These are phyloP conservation scores for Eudorina sp. DNA, from an alignment of 139 green algal species.

Conservation along the genomic window DNA sequence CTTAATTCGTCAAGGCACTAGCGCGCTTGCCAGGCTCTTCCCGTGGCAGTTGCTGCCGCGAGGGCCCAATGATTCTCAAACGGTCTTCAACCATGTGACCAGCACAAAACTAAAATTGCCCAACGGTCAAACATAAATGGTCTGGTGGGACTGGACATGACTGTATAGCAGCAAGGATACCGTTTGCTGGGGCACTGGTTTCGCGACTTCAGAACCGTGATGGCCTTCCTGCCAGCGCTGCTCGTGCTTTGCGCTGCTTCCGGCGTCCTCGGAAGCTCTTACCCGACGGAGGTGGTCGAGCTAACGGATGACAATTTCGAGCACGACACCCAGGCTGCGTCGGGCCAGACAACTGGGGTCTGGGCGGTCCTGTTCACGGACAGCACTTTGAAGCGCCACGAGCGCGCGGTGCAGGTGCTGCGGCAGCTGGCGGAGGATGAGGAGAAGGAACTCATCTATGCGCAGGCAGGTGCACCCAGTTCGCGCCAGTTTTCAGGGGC, in stretches of 20 bases:
- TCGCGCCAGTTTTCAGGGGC: too few relatives aligned
- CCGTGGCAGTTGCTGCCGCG: not conserved
- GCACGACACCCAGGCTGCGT: constrained; percentile 64
- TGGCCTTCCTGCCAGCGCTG: too few relatives aligned
- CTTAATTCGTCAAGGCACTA: not conserved
- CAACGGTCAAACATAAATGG: too few relatives aligned
- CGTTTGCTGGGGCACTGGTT: too few relatives aligned
- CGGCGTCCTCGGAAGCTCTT: not conserved
- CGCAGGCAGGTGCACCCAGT: constrained; percentile 42
- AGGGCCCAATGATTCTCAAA: constrained; percentile 12
- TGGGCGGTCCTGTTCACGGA: constrained; percentile 51
- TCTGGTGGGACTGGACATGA: too few relatives aligned
- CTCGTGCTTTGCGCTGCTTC: not conserved
- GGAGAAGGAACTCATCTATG: constrained; percentile 54
- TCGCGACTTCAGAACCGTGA: too few relatives aligned
- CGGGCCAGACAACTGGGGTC: constrained; percentile 63
- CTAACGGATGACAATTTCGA: constrained; percentile 59
- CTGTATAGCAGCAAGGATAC: too few relatives aligned
- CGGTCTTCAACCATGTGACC: too few relatives aligned
- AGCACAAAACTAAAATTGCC: too few relatives aligned
- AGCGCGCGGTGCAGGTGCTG: not conserved
- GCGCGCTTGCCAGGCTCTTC: not conserved
- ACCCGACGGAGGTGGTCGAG: constrained; percentile 45
- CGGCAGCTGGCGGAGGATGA: constrained; percentile 49
- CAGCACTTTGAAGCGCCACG: not conserved